A percentile compares a stretch with the other conserved stretches of the same genome.
These are phyloP conservation scores for Linnemannia exigua DNA, from an alignment of 192 early-diverging fungal genomes.

Conservation along the genomic window DNA sequence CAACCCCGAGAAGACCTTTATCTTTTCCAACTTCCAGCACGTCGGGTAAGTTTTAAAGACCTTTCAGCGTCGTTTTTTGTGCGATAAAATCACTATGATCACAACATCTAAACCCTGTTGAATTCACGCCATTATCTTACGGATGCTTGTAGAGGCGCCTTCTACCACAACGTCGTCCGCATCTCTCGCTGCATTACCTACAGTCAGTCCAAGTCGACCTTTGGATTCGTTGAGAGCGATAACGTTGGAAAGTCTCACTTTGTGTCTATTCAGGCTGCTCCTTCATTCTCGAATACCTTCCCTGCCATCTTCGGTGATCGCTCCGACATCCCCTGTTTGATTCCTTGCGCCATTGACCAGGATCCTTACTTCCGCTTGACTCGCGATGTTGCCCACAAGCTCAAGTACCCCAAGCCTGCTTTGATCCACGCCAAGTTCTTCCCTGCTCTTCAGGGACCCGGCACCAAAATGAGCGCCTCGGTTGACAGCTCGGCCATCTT, in stretches of 20 bases:
- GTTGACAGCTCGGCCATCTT: conserved; percentile 91
- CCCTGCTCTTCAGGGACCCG: conserved; percentile 92
- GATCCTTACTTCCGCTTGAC: conserved; percentile 99
- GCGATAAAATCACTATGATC: neutral
- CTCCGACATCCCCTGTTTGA: conserved; percentile 94
- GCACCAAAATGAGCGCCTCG: conserved; percentile 97
- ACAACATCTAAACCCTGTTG: neutral
- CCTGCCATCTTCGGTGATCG: conserved; percentile 95
- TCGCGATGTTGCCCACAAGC: conserved; percentile 89
- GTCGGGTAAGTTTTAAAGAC: conserved; percentile 75
- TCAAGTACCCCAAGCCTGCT: conserved; percentile 97
- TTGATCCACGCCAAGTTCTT: conserved; percentile 97
- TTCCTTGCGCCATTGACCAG: conserved; percentile 99
- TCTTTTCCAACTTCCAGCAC: conserved; percentile 94
- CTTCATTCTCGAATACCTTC: conserved; percentile 96
- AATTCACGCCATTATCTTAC: neutral
- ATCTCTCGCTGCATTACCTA: conserved; percentile 92
- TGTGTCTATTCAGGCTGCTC: conserved; percentile 93
- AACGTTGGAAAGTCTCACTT: conserved; percentile 96
- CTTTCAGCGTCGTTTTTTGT: neutral
- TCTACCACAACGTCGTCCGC: conserved; percentile 94
- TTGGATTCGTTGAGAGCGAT: conserved; percentile 93
- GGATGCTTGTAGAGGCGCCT: conserved; percentile 73
- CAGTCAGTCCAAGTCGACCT: conserved; percentile 85
- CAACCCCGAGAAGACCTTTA: conserved; percentile 96